These are phyloP conservation scores for Globisporangium carolinianum DNA, from an alignment of 352 stramenopile genomes.

Conservation along the genomic window DNA sequence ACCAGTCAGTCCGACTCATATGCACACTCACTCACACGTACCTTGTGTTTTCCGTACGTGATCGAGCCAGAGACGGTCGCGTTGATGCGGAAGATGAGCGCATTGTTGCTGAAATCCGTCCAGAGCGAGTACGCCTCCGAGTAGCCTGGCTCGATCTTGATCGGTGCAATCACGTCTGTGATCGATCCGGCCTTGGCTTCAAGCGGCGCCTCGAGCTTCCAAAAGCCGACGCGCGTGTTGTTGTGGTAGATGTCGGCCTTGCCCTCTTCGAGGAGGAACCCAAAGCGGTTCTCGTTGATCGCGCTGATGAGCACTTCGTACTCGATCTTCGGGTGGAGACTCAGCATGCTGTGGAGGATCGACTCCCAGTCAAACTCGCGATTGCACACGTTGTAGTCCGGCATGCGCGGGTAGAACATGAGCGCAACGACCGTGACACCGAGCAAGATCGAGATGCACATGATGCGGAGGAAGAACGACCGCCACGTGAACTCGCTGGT, in stretches of 20 bases:
- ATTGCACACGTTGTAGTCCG: slow-evolving; percentile 88
- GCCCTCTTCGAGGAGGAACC: slow-evolving; percentile 71
- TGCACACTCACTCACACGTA: slow-evolving; percentile 12
- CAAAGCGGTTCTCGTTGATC: slow-evolving; percentile 87
- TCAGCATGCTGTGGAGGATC: slow-evolving; percentile 69
- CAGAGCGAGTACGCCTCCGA: slow-evolving; percentile 53
- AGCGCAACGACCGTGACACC: slow-evolving; percentile 59
- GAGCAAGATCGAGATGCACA: slow-evolving; percentile 47
- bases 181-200: slow-evolving; percentile 66
- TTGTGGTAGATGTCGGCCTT: slow-evolving; percentile 81
- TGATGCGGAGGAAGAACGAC: slow-evolving; percentile 42
- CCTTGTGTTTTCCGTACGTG: slow-evolving; percentile 75
- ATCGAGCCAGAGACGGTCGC: slow-evolving; percentile 75
- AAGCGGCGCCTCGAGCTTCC: slow-evolving; percentile 59
- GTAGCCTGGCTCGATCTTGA: slow-evolving; percentile 68
- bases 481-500: slow-evolving; percentile 41
- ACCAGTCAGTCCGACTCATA: too few species aligned
- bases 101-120: slow-evolving; percentile 64
- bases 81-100: slow-evolving; percentile 79
- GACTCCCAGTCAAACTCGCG: slow-evolving; percentile 86
- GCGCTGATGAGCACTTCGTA: slow-evolving; percentile 84
- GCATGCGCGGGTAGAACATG: slow-evolving; percentile 85
- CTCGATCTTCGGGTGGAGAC: slow-evolving; percentile 71
- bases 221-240: slow-evolving; percentile 55
- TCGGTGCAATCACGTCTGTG: slow-evolving; percentile 66